Evolutionary conservation across 1,139 yeast genomes (phyloP), one percentile per base, ranked within the genome.

Genomic region (Candida tropicalis): DNA sequence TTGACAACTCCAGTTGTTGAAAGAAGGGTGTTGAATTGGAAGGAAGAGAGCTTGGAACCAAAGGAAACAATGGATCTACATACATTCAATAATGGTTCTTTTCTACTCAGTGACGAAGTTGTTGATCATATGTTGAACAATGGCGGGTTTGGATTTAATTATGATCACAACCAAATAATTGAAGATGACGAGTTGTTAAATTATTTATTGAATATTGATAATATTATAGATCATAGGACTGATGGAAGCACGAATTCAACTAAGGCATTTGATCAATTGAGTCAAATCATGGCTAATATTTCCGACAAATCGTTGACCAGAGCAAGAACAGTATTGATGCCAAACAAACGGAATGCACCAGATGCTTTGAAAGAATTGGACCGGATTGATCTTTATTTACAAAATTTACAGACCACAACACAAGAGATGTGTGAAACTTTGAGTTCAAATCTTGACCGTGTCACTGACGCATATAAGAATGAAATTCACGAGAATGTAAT

Each of bases 131-230:
- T 54, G 4, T 45, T 65, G 15, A 50, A 48, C 13, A 47, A 46
- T 17, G 70, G 70, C 5, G 68, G 68, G 11, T 57, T 61, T 35
- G 44, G 41, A 6, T 63, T 52, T 44, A 39, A 43, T 9, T 45
- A 57, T 16, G 43, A 51, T 22, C 49, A 49, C 11, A 41, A 41
- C n/a, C 51, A 49, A 10, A 47, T 58, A 18, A 46, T 52, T n/a
- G 52, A 52, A 26, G 65, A 63, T 41, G 63, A 61, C 4, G 65
- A 60, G 9, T 49, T 69, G 36, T 61, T 65, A 7, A 60, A 62
- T 36, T 64, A 65, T 42, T 51, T 68, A 35, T 48, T 70, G 15
- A 67, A 68, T 42, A 63, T 70, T 32, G 76, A 70, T 48, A 55
- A 60, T 5, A 59, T 66, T 10, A 46, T 59, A n/a, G 60, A 57